Percentiles rank a stretch among this genome's conserved stretches.
phyloP scores from a whole-genome alignment of 202 grass and related monocot genomes.

The Brachypodium distachyon region DNA sequence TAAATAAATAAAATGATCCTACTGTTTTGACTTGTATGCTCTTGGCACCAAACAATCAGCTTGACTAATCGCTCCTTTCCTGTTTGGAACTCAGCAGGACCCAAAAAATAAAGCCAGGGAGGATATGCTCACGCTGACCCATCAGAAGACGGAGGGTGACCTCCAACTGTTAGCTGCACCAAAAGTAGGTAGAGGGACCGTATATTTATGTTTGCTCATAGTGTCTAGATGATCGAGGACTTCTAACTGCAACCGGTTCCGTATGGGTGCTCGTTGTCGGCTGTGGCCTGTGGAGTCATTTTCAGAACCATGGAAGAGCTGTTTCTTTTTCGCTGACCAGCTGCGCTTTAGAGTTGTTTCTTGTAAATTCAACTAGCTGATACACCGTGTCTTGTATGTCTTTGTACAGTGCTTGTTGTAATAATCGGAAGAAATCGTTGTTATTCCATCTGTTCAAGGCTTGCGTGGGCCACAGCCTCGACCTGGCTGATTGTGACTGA shows the following conservation, averaged over 20 bases:
- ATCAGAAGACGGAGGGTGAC: not conserved
- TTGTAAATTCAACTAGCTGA: not conserved
- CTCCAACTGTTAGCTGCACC: constrained; percentile 16
- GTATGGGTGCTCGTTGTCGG: not conserved
- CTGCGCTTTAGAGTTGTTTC: not conserved
- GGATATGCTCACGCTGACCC: not conserved
- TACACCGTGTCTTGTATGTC: too few relatives aligned
- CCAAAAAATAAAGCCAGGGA: not conserved
- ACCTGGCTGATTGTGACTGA: not conserved
- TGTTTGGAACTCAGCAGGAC: not conserved
- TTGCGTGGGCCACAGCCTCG: not conserved
- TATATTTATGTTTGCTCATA: constrained; percentile 22
- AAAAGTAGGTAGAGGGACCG: constrained; percentile 12
- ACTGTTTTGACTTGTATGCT: not conserved
- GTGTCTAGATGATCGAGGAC: not conserved
- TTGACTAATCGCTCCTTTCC: not conserved
- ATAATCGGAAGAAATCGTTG: not conserved
- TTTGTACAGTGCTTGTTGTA: not conserved
- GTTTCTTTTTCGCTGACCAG: not conserved
- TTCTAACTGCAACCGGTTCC: not conserved
- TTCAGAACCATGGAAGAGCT: not conserved
- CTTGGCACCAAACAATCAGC: not conserved
- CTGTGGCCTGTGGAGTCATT: not conserved
- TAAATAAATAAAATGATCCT: too few relatives aligned
- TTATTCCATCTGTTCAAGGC: not conserved